phyloP scores from a whole-genome alignment of 805 yeast species.

The Lachancea nothofagi region DNA sequence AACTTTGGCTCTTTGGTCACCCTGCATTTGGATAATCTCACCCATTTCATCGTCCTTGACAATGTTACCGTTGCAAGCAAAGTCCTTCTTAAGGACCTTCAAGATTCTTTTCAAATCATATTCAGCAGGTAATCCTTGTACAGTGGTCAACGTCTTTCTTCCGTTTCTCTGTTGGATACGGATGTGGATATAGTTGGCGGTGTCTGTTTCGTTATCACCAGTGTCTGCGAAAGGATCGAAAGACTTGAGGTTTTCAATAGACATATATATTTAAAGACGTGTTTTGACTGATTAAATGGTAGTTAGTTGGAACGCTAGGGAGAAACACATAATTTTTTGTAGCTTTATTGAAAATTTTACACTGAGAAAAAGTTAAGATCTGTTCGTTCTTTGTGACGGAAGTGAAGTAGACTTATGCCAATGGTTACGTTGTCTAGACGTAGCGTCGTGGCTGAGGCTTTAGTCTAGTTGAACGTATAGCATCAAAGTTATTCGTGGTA shows the following conservation, averaged over 20 bases:
- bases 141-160: slow-evolving; percentile 96
- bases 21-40: slow-evolving; percentile 95
- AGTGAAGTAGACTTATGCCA: no score
- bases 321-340: background rate
- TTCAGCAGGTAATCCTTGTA: slow-evolving; percentile 94
- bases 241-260: slow-evolving; percentile 85
- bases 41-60: slow-evolving; percentile 96
- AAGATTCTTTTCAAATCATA: slow-evolving; percentile 91
- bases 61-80: slow-evolving; percentile 97
- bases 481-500: no score
- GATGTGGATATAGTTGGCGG: slow-evolving; percentile 92
- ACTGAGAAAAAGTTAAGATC: no score
- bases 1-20: slow-evolving; percentile 97
- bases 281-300: background rate
- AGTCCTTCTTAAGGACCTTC: slow-evolving; percentile 92
- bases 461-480: no score
- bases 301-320: slow-evolving; percentile 1
- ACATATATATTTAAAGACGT: slow-evolving; percentile 29
- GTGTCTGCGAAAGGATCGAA: slow-evolving; percentile 99
- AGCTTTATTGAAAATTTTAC: slow-evolving; percentile 3
- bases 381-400: no score
- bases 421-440: no score
- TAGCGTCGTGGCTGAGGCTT: no score
- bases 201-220: slow-evolving; percentile 97
- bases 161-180: slow-evolving; percentile 99